A percentile compares a stretch with the other conserved stretches of the same genome.
Conservation (phyloP, 1,284 basidiomycete genomes). For the Sanghuangporus sanghuang region DNA sequence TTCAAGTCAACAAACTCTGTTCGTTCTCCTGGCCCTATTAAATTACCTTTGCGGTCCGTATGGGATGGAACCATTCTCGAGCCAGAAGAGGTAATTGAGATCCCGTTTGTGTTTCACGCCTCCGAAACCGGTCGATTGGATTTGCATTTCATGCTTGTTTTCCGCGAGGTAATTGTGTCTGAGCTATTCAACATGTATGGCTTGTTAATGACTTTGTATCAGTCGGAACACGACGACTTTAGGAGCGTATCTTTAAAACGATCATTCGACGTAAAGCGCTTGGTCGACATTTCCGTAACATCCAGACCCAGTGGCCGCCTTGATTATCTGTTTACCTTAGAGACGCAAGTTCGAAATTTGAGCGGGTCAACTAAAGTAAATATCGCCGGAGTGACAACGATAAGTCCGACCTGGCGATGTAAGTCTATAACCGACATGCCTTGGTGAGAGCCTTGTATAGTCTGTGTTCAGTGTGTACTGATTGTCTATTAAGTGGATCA, state of each 20-base stretch:
- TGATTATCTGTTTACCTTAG: conserved; percentile 50
- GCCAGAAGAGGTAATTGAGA: conserved; percentile 42
- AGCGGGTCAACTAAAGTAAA: conserved; percentile 34
- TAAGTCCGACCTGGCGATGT: conserved; percentile 65
- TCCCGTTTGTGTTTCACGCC: conserved; percentile 51
- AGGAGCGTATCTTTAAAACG: conserved; percentile 51
- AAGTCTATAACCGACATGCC: conserved; percentile 10
- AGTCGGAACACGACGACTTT: conserved; percentile 31
- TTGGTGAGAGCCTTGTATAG: background rate
- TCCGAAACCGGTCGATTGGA: conserved; percentile 42
- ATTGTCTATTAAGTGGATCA: conserved; percentile 33
- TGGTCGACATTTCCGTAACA: conserved; percentile 45
- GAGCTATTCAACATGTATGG: background rate
- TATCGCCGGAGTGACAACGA: conserved; percentile 50
- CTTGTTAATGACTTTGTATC: background rate
- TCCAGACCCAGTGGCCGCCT: conserved; percentile 43
- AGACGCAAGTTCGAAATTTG: conserved; percentile 53
- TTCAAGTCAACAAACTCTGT: conserved; percentile 32
- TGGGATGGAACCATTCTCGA: conserved; percentile 33
- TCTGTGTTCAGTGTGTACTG: background rate
- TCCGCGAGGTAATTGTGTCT: conserved; percentile 52
- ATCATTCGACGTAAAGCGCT: conserved; percentile 50
- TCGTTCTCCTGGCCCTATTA: conserved; percentile 51
- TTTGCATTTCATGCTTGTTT: conserved; percentile 59
- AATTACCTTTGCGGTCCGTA: conserved; percentile 35